Conservation (phyloP, 768 basidiomycete genomes). For the Galerina marginata region DNA sequence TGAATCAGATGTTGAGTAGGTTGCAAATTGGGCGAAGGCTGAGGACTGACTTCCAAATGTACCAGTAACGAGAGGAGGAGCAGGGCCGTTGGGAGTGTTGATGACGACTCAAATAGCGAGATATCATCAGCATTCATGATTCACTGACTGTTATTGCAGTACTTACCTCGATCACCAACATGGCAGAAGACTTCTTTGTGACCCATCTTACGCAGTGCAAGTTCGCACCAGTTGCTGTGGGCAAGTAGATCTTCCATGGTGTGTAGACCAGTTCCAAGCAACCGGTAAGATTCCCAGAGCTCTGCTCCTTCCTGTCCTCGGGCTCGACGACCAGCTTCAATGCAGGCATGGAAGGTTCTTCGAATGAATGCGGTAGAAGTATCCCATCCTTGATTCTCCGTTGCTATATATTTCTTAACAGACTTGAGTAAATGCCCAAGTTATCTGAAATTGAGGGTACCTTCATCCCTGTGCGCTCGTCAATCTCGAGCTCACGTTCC, state of each 20-base stretch:
- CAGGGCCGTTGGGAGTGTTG: constrained; percentile 58
- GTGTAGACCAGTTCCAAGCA: constrained; percentile 71
- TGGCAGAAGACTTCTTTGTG: constrained; percentile 77
- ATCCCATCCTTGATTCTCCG: constrained; percentile 70
- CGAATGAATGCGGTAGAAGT: constrained; percentile 75
- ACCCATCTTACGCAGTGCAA: constrained; percentile 72
- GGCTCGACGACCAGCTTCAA: constrained; percentile 67
- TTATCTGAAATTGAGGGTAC: constrained; percentile 31
- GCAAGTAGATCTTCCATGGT: constrained; percentile 79
- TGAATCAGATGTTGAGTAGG: not conserved
- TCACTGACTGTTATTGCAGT: not conserved
- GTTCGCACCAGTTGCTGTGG: constrained; percentile 83
- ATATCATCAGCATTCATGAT: not conserved
- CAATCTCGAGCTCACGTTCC: constrained; percentile 75
- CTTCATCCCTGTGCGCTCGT: constrained; percentile 83
- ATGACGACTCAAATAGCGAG: constrained; percentile 41
- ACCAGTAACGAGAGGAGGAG: constrained; percentile 70
- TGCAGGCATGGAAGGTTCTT: constrained; percentile 65
- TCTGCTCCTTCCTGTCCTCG: constrained; percentile 57
- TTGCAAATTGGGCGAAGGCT: not conserved
- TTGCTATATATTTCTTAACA: constrained; percentile 77
- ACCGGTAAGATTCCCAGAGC: constrained; percentile 70
- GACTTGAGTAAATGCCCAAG: not conserved
- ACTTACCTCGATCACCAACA: constrained; percentile 66
- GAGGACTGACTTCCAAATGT: constrained; percentile 58